phyloP scores from a whole-genome alignment of 2,329 filamentous ascomycete genomes.

The Aureobasidium subglaciale region DNA sequence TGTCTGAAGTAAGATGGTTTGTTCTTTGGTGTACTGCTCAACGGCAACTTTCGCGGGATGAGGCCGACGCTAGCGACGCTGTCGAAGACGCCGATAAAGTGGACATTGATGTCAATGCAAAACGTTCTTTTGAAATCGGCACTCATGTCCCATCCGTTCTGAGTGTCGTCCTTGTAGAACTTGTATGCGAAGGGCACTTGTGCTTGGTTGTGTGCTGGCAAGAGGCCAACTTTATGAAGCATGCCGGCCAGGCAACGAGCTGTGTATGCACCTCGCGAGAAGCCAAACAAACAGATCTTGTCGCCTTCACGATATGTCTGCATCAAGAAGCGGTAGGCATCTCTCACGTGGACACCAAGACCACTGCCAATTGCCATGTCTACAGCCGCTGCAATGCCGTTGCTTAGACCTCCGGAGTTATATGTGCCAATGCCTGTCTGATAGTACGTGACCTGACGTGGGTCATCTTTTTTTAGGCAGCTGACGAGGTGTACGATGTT shows the following conservation, averaged over 20 bases:
- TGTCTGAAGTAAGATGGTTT: constrained; percentile 35
- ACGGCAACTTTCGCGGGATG: constrained; percentile 33
- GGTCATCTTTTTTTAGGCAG: constrained; percentile 38
- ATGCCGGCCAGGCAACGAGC: constrained; percentile 43
- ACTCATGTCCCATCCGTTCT: constrained; percentile 35
- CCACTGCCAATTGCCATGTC: constrained; percentile 40
- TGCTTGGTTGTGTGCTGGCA: constrained; percentile 29
- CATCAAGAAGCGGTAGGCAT: constrained; percentile 42
- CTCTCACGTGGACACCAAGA: constrained; percentile 36
- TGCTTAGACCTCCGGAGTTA: constrained; percentile 32
- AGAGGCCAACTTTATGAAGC: constrained; percentile 37
- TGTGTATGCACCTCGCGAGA: constrained; percentile 45
- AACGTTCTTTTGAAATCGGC: constrained; percentile 40
- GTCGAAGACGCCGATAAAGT: constrained; percentile 40
- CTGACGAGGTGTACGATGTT: constrained; percentile 40
- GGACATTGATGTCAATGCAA: constrained; percentile 35
- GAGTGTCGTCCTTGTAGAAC: constrained; percentile 37
- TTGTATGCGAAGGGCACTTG: constrained; percentile 39
- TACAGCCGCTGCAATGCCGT: constrained; percentile 33
- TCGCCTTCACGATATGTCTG: constrained; percentile 42
- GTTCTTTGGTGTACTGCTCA: constrained; percentile 33
- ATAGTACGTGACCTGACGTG: constrained; percentile 35
- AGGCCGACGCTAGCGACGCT: constrained; percentile 38
- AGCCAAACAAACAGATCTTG: constrained; percentile 44
- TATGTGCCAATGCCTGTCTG: constrained; percentile 43